phyloP scores from a whole-genome alignment of 768 basidiomycete genomes.

The Crepidotus variabilis region DNA sequence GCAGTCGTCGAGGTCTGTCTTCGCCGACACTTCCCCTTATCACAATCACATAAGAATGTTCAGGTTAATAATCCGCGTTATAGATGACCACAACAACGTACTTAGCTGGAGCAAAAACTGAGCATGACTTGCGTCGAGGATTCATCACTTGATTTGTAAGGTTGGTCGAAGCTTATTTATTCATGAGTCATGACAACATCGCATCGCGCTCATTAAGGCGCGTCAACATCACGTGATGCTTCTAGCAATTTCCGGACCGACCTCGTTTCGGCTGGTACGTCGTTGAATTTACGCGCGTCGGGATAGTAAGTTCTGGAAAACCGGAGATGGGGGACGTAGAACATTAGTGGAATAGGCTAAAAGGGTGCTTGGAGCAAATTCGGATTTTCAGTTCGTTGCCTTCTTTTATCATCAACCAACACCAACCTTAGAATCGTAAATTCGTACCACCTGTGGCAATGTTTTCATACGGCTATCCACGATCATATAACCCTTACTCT shows the following conservation, averaged over 20 bases:
- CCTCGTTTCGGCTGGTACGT: constrained; percentile 4
- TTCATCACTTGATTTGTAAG: too few species aligned
- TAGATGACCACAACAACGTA: too few species aligned
- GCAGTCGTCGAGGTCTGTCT: too few species aligned
- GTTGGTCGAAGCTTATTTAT: not conserved
- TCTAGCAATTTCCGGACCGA: constrained; percentile 17
- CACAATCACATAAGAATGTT: too few species aligned
- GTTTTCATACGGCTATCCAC: not conserved
- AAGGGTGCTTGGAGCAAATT: constrained; percentile 2
- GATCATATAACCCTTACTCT: not conserved
- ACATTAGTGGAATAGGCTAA: constrained; percentile 7
- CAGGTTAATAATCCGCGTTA: too few species aligned
- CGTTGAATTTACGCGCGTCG: constrained; percentile 1
- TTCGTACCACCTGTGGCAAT: not conserved
- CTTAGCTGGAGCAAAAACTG: too few species aligned
- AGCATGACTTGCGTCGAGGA: too few species aligned
- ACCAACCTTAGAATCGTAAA: not conserved
- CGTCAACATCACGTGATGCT: constrained; percentile 11
- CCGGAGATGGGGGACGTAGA: constrained; percentile 8
- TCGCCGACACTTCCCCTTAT: too few species aligned
- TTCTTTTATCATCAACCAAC: not conserved
- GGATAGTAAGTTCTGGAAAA: constrained; percentile 17
- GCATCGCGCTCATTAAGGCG: not conserved
- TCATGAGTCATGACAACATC: not conserved
- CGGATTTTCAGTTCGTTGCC: not conserved